phyloP scores from a whole-genome alignment of 257 asterid genomes.

The Ballota nigra region DNA sequence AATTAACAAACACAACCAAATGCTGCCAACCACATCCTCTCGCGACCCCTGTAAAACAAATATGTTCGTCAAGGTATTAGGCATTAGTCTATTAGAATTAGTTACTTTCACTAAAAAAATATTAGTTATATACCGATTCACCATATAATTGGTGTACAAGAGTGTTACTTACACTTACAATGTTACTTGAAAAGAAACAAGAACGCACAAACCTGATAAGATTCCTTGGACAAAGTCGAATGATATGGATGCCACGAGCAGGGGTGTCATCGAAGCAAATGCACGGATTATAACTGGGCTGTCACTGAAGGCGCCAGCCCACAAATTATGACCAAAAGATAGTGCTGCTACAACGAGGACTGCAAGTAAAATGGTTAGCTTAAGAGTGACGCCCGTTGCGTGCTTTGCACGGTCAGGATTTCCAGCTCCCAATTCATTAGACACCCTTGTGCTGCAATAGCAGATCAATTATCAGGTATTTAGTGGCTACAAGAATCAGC shows the following conservation, averaged over 20 bases:
- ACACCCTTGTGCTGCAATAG: conserved; percentile 71
- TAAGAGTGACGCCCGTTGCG: conserved; percentile 58
- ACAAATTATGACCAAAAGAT: conserved; percentile 48
- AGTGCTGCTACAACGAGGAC: conserved; percentile 41
- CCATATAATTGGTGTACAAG: too few species aligned
- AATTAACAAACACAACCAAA: conserved; percentile 45
- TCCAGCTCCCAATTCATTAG: conserved; percentile 78
- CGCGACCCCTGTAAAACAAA: conserved; percentile 48
- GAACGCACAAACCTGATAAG: too few species aligned
- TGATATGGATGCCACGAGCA: conserved; percentile 45
- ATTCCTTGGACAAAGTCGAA: too few species aligned
- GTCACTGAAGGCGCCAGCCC: conserved; percentile 68
- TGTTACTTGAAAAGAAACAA: background rate
- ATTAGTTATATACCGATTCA: too few species aligned
- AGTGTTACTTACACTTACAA: background rate
- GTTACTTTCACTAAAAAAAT: too few species aligned
- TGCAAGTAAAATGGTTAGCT: conserved; percentile 45
- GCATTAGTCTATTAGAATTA: too few species aligned
- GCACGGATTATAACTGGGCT: conserved; percentile 45
- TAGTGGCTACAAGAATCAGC: background rate
- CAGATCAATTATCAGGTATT: background rate
- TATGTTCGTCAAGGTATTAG: background rate
- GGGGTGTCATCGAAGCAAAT: conserved; percentile 61
- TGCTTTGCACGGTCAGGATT: conserved; percentile 53
- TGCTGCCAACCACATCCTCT: conserved; percentile 88